Evolutionary conservation across 192 early-diverging fungal genomes (phyloP).

Genomic region (Coemansia sp.): DNA sequence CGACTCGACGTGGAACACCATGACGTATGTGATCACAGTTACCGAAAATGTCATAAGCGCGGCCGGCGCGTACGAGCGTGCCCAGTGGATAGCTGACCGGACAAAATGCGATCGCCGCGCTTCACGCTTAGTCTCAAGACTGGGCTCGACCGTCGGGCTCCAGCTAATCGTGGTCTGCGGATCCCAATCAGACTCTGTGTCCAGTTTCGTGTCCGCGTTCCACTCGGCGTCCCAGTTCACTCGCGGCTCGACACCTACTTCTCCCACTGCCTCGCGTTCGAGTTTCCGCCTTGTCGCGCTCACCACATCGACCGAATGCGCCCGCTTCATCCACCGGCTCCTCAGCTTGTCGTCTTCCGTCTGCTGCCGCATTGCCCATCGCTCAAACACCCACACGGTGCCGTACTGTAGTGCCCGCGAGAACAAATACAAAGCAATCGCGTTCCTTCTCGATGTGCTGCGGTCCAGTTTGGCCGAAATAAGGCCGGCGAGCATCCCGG

Average conservation of each 20-base stretch:
- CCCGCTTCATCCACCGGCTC: conserved; percentile 32
- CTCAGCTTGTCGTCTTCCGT: conserved; percentile 20
- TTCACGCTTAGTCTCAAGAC: conserved; percentile 13
- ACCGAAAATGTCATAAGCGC: conserved; percentile 34
- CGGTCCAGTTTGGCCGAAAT: conserved; percentile 60
- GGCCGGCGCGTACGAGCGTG: conserved; percentile 26
- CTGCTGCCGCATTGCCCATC: conserved; percentile 48
- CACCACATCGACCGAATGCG: conserved; percentile 20
- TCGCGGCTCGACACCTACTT: not conserved
- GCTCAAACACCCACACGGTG: conserved; percentile 60
- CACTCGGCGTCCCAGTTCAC: not conserved
- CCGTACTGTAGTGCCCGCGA: conserved; percentile 65
- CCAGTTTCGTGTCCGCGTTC: not conserved
- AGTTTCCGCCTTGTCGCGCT: not conserved
- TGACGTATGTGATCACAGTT: conserved; percentile 45
- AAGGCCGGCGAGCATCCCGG: conserved; percentile 62
- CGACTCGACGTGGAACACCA: conserved; percentile 57
- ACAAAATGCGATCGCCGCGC: not conserved
- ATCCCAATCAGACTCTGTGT: not conserved
- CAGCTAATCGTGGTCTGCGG: conserved; percentile 11
- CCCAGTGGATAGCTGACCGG: conserved; percentile 1
- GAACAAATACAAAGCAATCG: conserved; percentile 63
- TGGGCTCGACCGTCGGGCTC: conserved; percentile 18
- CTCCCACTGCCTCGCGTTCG: not conserved
- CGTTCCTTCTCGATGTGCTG: conserved; percentile 56